Percentiles rank a stretch among this genome's conserved stretches.
phyloP scores from a whole-genome alignment of 305 asterid genomes.

The Fraxinus angustifolia region DNA sequence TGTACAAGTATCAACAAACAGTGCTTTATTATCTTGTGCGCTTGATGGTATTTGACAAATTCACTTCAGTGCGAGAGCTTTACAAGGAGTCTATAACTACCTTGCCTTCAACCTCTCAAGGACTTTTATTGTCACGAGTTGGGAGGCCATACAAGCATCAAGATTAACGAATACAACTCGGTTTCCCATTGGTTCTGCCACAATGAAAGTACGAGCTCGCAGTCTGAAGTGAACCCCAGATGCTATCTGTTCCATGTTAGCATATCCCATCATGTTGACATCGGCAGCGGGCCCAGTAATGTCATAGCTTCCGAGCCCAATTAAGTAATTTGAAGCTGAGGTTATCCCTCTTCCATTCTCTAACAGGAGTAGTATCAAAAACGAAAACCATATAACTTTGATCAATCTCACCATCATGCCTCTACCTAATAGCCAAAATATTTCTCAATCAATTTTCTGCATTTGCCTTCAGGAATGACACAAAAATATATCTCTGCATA shows the following conservation, averaged over 20 bases:
- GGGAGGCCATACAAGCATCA: conserved; percentile 99
- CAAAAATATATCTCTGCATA: background rate
- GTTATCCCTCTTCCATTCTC: conserved; percentile 39
- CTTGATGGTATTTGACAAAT: conserved; percentile 1
- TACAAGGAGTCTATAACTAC: conserved; percentile 32
- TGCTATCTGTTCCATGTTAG: conserved; percentile 67
- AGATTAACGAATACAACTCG: conserved; percentile 78
- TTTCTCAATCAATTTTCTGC: conserved; percentile 25
- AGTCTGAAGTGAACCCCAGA: conserved; percentile 94
- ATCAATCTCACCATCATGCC: conserved; percentile 33
- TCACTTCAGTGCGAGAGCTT: conserved; percentile 1
- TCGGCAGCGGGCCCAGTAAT: conserved; percentile 99
- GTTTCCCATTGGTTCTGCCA: conserved; percentile 71
- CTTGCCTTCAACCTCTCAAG: conserved; percentile 87
- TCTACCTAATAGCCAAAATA: conserved; percentile 18
- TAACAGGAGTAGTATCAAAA: conserved; percentile 40
- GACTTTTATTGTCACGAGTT: conserved; percentile 78
- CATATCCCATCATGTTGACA: conserved; percentile 99
- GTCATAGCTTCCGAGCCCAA: conserved; percentile 95
- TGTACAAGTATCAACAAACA: conserved; percentile 12
- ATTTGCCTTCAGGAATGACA: conserved; percentile 21
- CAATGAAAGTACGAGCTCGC: conserved; percentile 86
- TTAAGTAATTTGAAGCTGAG: conserved; percentile 62
- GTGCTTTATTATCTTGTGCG: conserved; percentile 8
- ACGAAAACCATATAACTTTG: conserved; percentile 43